Conservation (phyloP, 495 filamentous ascomycete genomes). For the Podospora conica region DNA sequence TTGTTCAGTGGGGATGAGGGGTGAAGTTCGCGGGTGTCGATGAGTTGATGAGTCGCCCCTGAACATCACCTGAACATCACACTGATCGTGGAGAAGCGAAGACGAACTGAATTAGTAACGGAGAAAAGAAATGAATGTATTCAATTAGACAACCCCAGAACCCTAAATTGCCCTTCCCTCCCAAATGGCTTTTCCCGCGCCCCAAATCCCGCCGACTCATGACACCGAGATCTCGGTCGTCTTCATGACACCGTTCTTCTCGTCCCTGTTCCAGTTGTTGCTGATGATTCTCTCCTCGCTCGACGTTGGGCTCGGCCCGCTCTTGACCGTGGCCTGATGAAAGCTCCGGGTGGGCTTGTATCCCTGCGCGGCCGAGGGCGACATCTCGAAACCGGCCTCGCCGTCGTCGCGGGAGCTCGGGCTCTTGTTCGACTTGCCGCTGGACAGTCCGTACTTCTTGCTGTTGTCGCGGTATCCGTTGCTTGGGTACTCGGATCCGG, state of each 20-base stretch:
- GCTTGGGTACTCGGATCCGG: not conserved
- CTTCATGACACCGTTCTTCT: not conserved
- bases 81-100: too few relatives aligned
- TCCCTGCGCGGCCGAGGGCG: not conserved
- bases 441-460: not conserved
- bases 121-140: not conserved
- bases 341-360: not conserved
- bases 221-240: not conserved
- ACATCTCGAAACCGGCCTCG: conserved; percentile 3
- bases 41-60: too few relatives aligned
- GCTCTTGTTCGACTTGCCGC: not conserved
- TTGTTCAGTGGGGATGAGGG: too few relatives aligned
- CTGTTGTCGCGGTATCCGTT: not conserved
- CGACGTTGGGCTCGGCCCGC: not conserved
- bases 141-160: not conserved
- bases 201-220: not conserved
- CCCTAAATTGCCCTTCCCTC: not conserved
- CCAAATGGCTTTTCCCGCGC: not conserved
- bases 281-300: conserved; percentile 2
- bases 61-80: too few relatives aligned
- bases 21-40: too few relatives aligned
- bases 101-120: not conserved
- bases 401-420: not conserved
- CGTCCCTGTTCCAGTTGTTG: not conserved
- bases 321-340: not conserved